These are phyloP conservation scores for Globisporangium abappressorium DNA, from an alignment of 352 stramenopile species.

Conservation along the genomic window DNA sequence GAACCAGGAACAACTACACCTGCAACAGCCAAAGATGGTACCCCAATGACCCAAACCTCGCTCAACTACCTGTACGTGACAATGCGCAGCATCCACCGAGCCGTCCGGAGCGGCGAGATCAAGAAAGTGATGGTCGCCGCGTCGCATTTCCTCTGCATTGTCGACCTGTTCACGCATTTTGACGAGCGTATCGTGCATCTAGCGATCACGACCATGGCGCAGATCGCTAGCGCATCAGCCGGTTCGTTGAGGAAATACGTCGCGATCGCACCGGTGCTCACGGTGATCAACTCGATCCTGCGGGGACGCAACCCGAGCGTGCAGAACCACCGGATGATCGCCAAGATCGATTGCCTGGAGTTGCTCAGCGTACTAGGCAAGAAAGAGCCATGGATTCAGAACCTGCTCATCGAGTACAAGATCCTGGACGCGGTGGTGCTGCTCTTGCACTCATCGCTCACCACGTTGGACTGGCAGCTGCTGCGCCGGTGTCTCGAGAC, in stretches of 20 bases:
- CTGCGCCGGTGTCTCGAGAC: constrained; percentile 47
- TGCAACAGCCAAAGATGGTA: neutral
- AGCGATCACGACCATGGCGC: constrained; percentile 35
- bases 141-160: constrained; percentile 43
- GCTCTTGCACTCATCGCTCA: constrained; percentile 46
- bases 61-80: constrained; percentile 33
- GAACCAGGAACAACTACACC: neutral
- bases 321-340: constrained; percentile 11
- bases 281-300: constrained; percentile 33
- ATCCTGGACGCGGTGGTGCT: constrained; percentile 46
- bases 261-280: constrained; percentile 42
- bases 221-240: constrained; percentile 24
- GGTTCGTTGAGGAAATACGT: constrained; percentile 26
- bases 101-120: constrained; percentile 20
- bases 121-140: constrained; percentile 36
- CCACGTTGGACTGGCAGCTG: constrained; percentile 30
- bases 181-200: constrained; percentile 37
- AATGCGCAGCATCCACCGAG: constrained; percentile 29
- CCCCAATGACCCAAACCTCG: neutral
- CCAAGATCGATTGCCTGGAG: constrained; percentile 38
- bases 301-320: constrained; percentile 25
- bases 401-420: constrained; percentile 47
- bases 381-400: constrained; percentile 46
- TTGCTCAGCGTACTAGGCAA: constrained; percentile 41
- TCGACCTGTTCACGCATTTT: constrained; percentile 39